Evolutionary conservation across 2,329 filamentous ascomycete genomes (phyloP).

Genomic region (Paramyrothecium sp.): DNA sequence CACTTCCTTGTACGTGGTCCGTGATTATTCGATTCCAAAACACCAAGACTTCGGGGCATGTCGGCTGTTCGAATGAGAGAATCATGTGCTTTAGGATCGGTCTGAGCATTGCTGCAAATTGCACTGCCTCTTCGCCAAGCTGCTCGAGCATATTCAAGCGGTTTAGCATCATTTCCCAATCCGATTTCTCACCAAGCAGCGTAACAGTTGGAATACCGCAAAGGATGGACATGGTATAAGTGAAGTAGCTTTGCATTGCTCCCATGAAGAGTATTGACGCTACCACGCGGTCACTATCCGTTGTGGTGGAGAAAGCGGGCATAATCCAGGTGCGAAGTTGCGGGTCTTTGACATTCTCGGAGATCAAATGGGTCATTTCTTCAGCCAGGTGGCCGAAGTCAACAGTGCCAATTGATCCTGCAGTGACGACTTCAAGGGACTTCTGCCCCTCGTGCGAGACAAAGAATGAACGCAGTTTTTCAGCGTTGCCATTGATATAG

Average conservation of each 20-base stretch:
- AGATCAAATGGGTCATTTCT: constrained; percentile 37
- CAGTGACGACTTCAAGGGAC: constrained; percentile 6
- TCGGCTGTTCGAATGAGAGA: constrained; percentile 29
- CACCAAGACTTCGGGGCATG: constrained; percentile 18
- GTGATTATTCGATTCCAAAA: constrained; percentile 34
- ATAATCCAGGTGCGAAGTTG: constrained; percentile 45
- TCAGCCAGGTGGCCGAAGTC: constrained; percentile 25
- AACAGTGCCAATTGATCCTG: background rate
- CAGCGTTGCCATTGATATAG: constrained; percentile 44
- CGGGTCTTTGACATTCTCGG: constrained; percentile 37
- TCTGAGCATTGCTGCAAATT: constrained; percentile 30
- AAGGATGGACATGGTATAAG: constrained; percentile 6
- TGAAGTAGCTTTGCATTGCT: constrained; percentile 47
- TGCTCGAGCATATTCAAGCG: constrained; percentile 34
- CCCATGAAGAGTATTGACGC: constrained; percentile 51
- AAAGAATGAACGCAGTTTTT: constrained; percentile 40
- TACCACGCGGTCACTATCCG: constrained; percentile 36
- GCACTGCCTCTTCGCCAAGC: constrained; percentile 32
- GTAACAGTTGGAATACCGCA: constrained; percentile 55
- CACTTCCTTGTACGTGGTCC: background rate
- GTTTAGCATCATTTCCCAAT: constrained; percentile 37
- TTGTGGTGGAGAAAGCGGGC: constrained; percentile 51
- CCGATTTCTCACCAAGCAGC: constrained; percentile 41
- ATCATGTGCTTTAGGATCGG: constrained; percentile 38
- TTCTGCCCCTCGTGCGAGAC: constrained; percentile 36